phyloP scores from a whole-genome alignment of 169 alveolate genomes.

The Plasmodium coatneyi region DNA sequence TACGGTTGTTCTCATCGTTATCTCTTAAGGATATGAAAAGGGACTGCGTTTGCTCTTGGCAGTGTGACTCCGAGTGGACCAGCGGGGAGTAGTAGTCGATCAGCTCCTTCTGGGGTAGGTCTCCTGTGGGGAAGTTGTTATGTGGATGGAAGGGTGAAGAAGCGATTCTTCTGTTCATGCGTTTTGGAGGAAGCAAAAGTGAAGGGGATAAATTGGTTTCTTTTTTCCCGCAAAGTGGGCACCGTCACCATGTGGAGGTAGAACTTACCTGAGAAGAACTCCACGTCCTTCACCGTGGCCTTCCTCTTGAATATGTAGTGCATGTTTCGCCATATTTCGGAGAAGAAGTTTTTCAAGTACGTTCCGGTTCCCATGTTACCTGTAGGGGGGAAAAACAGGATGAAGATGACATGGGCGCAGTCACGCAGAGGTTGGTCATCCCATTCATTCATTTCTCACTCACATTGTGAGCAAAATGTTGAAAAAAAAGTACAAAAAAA shows the following conservation, averaged over 20 bases:
- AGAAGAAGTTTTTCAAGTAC: constrained; percentile 41
- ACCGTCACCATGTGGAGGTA: not conserved
- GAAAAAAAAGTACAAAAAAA: not conserved
- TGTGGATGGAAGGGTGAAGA: not conserved
- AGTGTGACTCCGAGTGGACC: constrained; percentile 22
- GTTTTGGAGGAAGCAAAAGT: not conserved
- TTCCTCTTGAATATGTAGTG: constrained; percentile 17
- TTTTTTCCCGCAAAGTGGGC: no score
- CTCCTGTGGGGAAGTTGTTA: not conserved
- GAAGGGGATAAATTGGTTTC: no score
- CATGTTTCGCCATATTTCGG: constrained; percentile 44
- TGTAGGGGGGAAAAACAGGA: not conserved
- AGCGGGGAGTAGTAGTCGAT: constrained; percentile 60
- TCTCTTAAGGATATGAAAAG: constrained; percentile 24
- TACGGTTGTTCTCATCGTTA: constrained; percentile 12
- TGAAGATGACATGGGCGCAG: not conserved
- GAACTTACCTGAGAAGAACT: constrained; percentile 12
- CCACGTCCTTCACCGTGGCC: constrained; percentile 15
- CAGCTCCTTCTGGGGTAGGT: not conserved
- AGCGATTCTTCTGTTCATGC: not conserved
- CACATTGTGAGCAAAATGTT: not conserved
- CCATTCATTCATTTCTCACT: not conserved
- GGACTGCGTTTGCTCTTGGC: constrained; percentile 38
- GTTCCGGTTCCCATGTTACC: constrained; percentile 74
- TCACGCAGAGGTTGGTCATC: not conserved